Conservation (phyloP, 2,329 filamentous ascomycete genomes). For the Aureobasidium sp. region DNA sequence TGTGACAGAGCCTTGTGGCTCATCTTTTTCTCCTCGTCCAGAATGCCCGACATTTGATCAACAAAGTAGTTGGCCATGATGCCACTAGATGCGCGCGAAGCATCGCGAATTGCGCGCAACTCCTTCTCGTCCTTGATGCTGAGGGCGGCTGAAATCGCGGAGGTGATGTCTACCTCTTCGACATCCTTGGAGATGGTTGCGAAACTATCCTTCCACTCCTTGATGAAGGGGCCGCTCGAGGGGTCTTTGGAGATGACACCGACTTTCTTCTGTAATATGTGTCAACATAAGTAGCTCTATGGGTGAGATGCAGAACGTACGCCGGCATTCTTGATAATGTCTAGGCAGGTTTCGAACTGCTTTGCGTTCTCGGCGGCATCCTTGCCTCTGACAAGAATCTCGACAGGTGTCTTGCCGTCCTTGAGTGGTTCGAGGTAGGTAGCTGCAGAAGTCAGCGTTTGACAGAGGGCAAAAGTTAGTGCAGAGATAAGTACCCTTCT, state of each 20-base stretch:
- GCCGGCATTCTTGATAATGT: slow-evolving; percentile 80
- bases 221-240: slow-evolving; percentile 80
- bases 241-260: slow-evolving; percentile 80
- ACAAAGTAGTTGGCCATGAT: slow-evolving; percentile 95
- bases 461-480: background rate
- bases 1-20: slow-evolving; percentile 80
- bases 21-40: slow-evolving; percentile 96
- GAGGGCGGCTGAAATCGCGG: slow-evolving; percentile 77
- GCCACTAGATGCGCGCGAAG: slow-evolving; percentile 87
- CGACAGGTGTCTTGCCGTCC: slow-evolving; percentile 83
- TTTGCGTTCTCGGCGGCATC: slow-evolving; percentile 87
- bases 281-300: slow-evolving; percentile 13
- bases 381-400: slow-evolving; percentile 87
- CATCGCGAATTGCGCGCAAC: slow-evolving; percentile 87
- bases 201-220: slow-evolving; percentile 89
- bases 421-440: slow-evolving; percentile 90
- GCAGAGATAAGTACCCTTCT: slow-evolving; percentile 69
- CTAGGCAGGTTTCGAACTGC: slow-evolving; percentile 75
- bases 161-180: slow-evolving; percentile 79
- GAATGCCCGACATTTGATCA: slow-evolving; percentile 93
- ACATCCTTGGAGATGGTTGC: slow-evolving; percentile 72
- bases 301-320: slow-evolving; percentile 45
- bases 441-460: slow-evolving; percentile 49
- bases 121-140: slow-evolving; percentile 94
- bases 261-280: slow-evolving; percentile 65